Conservation (phyloP, 352 stramenopile species). For the Aphanomyces euteiches region DNA sequence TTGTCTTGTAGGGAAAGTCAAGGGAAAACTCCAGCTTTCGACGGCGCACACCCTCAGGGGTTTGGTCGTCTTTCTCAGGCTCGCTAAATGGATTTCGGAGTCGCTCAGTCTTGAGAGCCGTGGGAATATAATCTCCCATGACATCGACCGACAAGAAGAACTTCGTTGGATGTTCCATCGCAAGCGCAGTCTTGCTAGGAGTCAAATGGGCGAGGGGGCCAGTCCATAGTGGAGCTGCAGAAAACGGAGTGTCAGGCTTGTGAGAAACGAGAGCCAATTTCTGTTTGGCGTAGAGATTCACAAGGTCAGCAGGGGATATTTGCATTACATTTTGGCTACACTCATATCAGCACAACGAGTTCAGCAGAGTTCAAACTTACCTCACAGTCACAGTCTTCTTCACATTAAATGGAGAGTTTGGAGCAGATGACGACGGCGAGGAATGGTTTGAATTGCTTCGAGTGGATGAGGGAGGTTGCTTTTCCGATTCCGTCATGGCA, state of each 20-base stretch:
- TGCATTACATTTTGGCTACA: conserved; percentile 18
- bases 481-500: conserved; percentile 23
- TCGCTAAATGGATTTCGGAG: conserved; percentile 80
- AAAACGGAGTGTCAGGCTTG: background rate
- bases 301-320: conserved; percentile 9
- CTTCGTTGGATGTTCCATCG: conserved; percentile 57
- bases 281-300: conserved; percentile 16
- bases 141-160: conserved; percentile 77
- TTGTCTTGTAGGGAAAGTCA: conserved; percentile 83
- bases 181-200: conserved; percentile 47
- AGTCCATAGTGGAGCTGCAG: conserved; percentile 5
- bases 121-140: conserved; percentile 86
- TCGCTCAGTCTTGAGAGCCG: conserved; percentile 82
- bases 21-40: conserved; percentile 83
- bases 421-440: conserved; percentile 22
- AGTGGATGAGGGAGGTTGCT: background rate
- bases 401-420: conserved; percentile 37
- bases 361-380: background rate
- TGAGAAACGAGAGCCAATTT: background rate
- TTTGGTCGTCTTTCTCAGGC: conserved; percentile 81
- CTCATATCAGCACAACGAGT: no score
- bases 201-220: conserved; percentile 16
- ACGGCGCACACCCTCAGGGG: conserved; percentile 56
- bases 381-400: background rate
- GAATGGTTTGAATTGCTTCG: conserved; percentile 18